These are phyloP conservation scores for Boletus vinaceobasis DNA, from an alignment of 768 basidiomycete genomes.

Conservation along the genomic window DNA sequence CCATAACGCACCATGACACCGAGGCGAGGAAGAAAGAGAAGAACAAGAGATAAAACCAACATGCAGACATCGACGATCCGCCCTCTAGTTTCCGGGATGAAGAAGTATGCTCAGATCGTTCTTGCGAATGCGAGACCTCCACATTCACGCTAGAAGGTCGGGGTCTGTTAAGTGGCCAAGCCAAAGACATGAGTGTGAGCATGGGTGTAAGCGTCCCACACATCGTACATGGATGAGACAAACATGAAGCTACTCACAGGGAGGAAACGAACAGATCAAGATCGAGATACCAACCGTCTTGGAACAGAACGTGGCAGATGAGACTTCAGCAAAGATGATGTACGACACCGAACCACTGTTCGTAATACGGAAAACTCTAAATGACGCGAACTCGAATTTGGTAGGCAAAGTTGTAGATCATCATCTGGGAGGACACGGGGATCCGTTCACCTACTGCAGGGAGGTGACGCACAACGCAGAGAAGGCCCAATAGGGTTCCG, in stretches of 20 bases:
- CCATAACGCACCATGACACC: background rate
- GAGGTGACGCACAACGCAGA: constrained; percentile 17
- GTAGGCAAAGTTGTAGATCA: constrained; percentile 30
- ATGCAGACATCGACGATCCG: constrained; percentile 30
- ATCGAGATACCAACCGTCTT: constrained; percentile 28
- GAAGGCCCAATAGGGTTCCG: constrained; percentile 20
- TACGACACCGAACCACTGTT: constrained; percentile 26
- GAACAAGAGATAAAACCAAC: background rate
- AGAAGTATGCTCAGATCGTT: constrained; percentile 26
- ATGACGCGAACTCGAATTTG: constrained; percentile 13
- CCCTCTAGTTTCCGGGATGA: constrained; percentile 26
- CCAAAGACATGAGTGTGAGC: background rate
- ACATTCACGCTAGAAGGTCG: constrained; percentile 20
- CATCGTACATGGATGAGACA: no score
- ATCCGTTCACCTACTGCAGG: background rate
- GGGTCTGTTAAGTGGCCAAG: background rate
- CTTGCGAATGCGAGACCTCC: constrained; percentile 21
- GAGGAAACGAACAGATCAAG: constrained; percentile 26
- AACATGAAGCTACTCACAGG: constrained; percentile 13
- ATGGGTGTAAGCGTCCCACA: background rate
- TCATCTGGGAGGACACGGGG: constrained; percentile 11
- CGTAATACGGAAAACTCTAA: background rate
- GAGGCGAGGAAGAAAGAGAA: background rate
- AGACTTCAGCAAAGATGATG: constrained; percentile 28
- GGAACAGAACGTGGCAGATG: constrained; percentile 29